Conservation (phyloP, 768 basidiomycete genomes). For the Ramaria rubella region DNA sequence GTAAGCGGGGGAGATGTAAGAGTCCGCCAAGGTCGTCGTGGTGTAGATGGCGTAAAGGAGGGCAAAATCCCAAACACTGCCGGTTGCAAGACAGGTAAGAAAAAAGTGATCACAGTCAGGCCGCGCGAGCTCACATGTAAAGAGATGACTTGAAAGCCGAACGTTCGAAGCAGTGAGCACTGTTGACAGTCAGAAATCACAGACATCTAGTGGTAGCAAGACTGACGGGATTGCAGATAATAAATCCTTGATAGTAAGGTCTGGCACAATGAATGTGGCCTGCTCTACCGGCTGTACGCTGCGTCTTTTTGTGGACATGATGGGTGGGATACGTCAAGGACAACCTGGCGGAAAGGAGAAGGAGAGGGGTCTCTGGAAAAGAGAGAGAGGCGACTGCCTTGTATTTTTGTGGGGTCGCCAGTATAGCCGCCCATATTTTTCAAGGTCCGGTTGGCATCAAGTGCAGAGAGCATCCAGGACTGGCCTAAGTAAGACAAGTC, state of each 20-base stretch:
- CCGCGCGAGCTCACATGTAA: conserved; percentile 58
- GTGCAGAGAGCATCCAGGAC: not conserved
- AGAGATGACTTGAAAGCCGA: conserved; percentile 71
- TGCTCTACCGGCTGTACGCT: conserved; percentile 6
- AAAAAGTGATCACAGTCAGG: conserved; percentile 12
- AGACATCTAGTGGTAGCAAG: not conserved
- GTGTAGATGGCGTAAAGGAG: conserved; percentile 68
- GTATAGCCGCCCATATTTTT: not conserved
- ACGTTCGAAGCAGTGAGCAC: conserved; percentile 84
- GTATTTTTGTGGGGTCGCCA: not conserved
- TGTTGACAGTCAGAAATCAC: conserved; percentile 21
- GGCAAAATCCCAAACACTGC: conserved; percentile 66
- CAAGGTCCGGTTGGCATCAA: not conserved
- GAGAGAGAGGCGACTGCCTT: not conserved
- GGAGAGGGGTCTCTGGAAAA: not conserved
- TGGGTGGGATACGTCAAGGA: not conserved
- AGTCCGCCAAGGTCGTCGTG: conserved; percentile 55
- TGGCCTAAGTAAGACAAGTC: no score
- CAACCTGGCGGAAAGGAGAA: not conserved
- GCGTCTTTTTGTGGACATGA: conserved; percentile 6
- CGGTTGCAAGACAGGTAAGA: conserved; percentile 8
- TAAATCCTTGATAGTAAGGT: conserved; percentile 83
- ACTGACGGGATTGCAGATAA: conserved; percentile 77
- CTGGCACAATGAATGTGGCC: conserved; percentile 42
- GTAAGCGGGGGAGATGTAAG: conserved; percentile 49